Evolutionary conservation across 768 basidiomycete species (phyloP), one percentile per base, ranked within the genome.

Genomic region (Hericium rajendrae): DNA sequence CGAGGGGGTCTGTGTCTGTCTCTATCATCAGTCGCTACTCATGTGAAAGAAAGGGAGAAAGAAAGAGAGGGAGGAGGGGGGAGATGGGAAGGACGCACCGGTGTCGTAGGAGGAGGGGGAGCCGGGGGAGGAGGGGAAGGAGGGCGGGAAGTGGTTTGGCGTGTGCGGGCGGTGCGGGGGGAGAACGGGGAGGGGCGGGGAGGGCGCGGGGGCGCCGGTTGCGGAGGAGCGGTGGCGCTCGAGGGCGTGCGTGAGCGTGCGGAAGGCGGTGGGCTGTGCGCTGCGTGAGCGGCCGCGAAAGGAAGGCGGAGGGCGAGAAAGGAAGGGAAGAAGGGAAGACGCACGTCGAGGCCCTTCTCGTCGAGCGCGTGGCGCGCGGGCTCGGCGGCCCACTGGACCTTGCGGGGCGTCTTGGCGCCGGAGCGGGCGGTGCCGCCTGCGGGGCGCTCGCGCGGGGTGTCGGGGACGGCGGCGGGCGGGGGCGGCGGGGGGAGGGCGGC

Each of bases 291-390:
- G n/a, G n/a, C n/a, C n/a, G n/a, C n/a, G n/a, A n/a, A n/a, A n/a
- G n/a, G n/a, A n/a, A n/a, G n/a, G n/a, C n/a, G n/a, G n/a, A n/a
- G n/a, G n/a, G n/a, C n/a, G n/a, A n/a, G n/a, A n/a, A n/a, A n/a
- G n/a, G n/a, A n/a, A n/a, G n/a, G n/a, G n/a, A n/a, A n/a, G n/a
- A n/a, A n/a, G n/a, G n/a, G n/a, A n/a, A n/a, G n/a, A n/a, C 82
- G 38, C 63, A 84, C 84, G 62, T 84, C 74, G 32, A 76, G 61
- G 0, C 74, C 83, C 48, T 74, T 69, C 66, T 82, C 79, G 62
- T 85, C 83, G 28, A 85, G 69, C 24, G 71, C 74, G 54, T 77
- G 75, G 39, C 28, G 38, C 32, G 55, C 57, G 16, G 24, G 46
- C 22, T 55, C 56, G 38, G 56, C 48, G 15, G 60, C 61, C 60